Base-by-base conservation (phyloP, 768 basidiomycete species). In the Suillus fuscotomentosus region DNA sequence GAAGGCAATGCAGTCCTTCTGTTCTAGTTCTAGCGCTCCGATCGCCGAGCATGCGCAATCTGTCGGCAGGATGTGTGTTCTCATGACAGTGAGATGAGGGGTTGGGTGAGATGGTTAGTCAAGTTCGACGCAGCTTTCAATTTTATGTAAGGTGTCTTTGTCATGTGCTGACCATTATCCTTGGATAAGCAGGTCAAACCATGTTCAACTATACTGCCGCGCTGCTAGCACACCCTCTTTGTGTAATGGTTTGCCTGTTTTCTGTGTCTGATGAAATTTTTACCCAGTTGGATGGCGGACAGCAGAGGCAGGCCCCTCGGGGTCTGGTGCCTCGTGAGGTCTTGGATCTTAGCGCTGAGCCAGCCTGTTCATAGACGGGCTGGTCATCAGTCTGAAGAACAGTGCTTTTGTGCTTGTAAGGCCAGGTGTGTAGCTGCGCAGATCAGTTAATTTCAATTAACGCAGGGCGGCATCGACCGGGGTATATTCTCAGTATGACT, bases 141-240 rank as follows among this genome's bases (percentile, higher is more conserved):
- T 42, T 59, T 59, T 59, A 59, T 59, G 57, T 59, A 59, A 59
- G 57, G 24, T 41, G 57, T 59, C 57, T 59, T 59, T 59, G 57
- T 59, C 57, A 59, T 59, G 53, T 17, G 57, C 41, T 57, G 39
- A 41, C 41, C 41, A 24, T 59, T 42, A 24, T 59, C 24, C 39
- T 59, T 59, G 57, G 24, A 59, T 59, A 42, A 59, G 57, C 57
- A 42, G 24, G 6, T 48, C 24, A 10, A 47, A 9, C 10, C 45
- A 47, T 20, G 17, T 43, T 43, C 17, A 42, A 50, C 10, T 11
- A 47, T 48, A 22, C 6, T 24, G 3, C 22, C 14, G n/a, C n/a
- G 13, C 22, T 24, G n/a, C 36, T 3, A 22, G 36, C 22, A 38
- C 22, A 8, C 36, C 13, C 20, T n/a, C 34, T 11, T 7, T 55